Evolutionary conservation across 345 rosid species (phyloP).

Genomic region (Sonneratia caseolaris): DNA sequence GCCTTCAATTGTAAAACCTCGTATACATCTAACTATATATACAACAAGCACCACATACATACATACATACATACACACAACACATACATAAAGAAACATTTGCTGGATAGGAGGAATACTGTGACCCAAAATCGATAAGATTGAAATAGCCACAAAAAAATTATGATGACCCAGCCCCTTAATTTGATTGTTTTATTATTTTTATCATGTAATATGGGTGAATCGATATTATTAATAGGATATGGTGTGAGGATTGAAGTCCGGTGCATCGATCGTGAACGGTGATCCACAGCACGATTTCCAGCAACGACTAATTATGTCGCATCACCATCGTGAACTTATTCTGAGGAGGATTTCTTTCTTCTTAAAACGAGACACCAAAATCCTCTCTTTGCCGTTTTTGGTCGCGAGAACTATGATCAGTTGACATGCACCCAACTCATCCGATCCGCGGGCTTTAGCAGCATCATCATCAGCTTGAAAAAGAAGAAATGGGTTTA

Average conservation of each 20-base stretch:
- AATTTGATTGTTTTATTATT: too few relatives aligned
- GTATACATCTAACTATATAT: too few relatives aligned
- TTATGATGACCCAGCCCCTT: too few relatives aligned
- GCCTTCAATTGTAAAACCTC: too few relatives aligned
- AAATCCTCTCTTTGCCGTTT: not conserved
- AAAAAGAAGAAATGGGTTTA: too few relatives aligned
- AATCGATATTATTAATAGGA: not conserved
- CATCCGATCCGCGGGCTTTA: not conserved
- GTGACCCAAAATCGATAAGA: too few relatives aligned
- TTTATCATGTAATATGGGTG: too few relatives aligned
- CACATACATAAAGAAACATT: too few relatives aligned
- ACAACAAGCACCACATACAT: too few relatives aligned
- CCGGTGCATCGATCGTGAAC: not conserved
- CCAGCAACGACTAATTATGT: not conserved
- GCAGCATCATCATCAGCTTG: not conserved
- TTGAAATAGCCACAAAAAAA: too few relatives aligned
- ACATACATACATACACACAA: too few relatives aligned
- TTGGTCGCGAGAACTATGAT: not conserved
- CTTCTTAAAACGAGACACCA: not conserved
- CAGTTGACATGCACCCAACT: not conserved
- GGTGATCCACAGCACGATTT: not conserved
- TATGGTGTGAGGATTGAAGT: not conserved
- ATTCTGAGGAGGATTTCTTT: not conserved
- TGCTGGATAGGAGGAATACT: too few relatives aligned
- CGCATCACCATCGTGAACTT: not conserved